phyloP scores from a whole-genome alignment of 2,329 filamentous ascomycete species.

The Diaporthe vaccinii region DNA sequence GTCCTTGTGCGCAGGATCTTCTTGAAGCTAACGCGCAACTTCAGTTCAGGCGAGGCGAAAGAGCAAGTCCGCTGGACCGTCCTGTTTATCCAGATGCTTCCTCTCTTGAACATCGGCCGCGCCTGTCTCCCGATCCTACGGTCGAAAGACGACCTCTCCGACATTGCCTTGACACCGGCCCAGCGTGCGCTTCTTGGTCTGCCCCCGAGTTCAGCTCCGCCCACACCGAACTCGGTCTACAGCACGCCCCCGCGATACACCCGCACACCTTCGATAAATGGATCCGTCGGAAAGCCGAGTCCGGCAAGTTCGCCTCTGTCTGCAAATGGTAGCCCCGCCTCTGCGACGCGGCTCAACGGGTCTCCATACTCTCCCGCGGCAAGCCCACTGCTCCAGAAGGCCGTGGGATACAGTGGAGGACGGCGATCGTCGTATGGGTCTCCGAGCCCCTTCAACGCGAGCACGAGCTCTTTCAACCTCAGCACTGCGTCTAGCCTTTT shows the following conservation, averaged over 20 bases:
- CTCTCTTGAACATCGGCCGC: constrained; percentile 77
- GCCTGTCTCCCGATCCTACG: constrained; percentile 81
- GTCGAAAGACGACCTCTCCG: constrained; percentile 81
- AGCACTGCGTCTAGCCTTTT: constrained; percentile 64
- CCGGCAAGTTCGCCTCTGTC: constrained; percentile 71
- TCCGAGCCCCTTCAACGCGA: constrained; percentile 64
- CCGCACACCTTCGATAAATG: constrained; percentile 75
- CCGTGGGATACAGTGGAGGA: constrained; percentile 66
- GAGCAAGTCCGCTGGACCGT: constrained; percentile 60
- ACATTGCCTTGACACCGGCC: constrained; percentile 91
- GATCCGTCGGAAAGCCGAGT: constrained; percentile 73
- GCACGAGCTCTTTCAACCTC: constrained; percentile 62
- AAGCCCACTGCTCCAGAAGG: constrained; percentile 77
- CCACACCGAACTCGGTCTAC: constrained; percentile 79
- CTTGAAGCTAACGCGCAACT: constrained; percentile 36
- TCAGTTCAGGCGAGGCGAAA: constrained; percentile 45
- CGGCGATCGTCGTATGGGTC: constrained; percentile 74
- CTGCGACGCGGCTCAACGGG: constrained; percentile 50
- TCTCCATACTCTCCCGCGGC: constrained; percentile 62
- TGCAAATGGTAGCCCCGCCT: constrained; percentile 57
- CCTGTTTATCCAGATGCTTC: constrained; percentile 66
- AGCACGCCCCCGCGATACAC: constrained; percentile 90
- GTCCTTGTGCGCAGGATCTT: constrained; percentile 26
- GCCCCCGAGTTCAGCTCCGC: constrained; percentile 71
- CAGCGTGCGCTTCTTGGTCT: constrained; percentile 90